phyloP scores from a whole-genome alignment of 345 rosid genomes.

The Psidium guajava region DNA sequence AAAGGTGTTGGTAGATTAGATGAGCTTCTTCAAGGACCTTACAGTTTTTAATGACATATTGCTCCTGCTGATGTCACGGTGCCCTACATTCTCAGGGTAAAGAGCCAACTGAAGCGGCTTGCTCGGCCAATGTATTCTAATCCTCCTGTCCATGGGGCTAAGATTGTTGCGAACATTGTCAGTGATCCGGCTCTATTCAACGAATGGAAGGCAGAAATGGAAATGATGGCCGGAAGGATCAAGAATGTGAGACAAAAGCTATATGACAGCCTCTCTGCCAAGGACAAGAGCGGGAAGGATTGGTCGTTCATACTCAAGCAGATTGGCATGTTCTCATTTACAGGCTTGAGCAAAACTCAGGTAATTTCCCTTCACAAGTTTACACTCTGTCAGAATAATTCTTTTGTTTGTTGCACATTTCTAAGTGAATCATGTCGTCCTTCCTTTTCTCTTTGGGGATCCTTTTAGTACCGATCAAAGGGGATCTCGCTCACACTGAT shows the following conservation, averaged over 20 bases:
- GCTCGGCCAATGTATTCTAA: slow-evolving; percentile 98
- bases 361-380: slow-evolving; percentile 15
- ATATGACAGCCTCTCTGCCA: slow-evolving; percentile 55
- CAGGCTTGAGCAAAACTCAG: slow-evolving; percentile 88
- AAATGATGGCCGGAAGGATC: slow-evolving; percentile 96
- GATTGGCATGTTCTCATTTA: slow-evolving; percentile 98
- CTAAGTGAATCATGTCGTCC: background rate
- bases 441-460: background rate
- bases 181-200: slow-evolving; percentile 68
- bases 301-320: slow-evolving; percentile 91
- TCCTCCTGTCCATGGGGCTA: slow-evolving; percentile 95
- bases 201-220: slow-evolving; percentile 98
- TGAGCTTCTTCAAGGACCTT: background rate
- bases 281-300: slow-evolving; percentile 86
- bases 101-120: slow-evolving; percentile 94
- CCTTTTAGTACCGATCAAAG: background rate
- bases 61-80: background rate
- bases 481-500: background rate
- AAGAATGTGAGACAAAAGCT: slow-evolving; percentile 74
- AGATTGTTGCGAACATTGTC: slow-evolving; percentile 82
- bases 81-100: slow-evolving; percentile 46
- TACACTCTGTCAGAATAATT: background rate
- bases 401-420: background rate
- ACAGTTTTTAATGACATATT: background rate
- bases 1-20: background rate